Conservation (phyloP, 208 protist genomes). For the Trypanosoma melophagium region DNA sequence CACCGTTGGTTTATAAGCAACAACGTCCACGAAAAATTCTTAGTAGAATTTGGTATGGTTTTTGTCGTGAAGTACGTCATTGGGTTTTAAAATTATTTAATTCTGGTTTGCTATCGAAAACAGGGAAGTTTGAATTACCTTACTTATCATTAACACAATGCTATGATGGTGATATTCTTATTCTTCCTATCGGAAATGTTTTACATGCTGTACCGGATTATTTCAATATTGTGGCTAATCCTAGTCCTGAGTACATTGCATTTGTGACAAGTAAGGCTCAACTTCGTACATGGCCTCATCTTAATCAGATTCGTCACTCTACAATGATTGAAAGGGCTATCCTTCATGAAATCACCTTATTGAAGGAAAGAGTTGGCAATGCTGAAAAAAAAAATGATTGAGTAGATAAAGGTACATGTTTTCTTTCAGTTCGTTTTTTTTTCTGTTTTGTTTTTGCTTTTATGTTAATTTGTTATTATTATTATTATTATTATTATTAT, state of each 20-base stretch:
- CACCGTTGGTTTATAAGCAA: slow-evolving; percentile 24
- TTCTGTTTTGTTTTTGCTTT: background rate
- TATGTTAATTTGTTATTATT: background rate
- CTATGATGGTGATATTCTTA: slow-evolving; percentile 70
- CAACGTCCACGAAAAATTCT: slow-evolving; percentile 25
- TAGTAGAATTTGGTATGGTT: slow-evolving; percentile 31
- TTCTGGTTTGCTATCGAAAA: slow-evolving; percentile 40
- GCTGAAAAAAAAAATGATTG: background rate
- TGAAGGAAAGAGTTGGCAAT: slow-evolving; percentile 19
- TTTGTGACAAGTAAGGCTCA: slow-evolving; percentile 43
- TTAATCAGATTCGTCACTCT: slow-evolving; percentile 45
- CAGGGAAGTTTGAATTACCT: slow-evolving; percentile 33
- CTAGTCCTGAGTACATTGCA: slow-evolving; percentile 61
- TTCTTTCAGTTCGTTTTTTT: background rate
- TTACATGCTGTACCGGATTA: slow-evolving; percentile 59
- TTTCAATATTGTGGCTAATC: slow-evolving; percentile 64
- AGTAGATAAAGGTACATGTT: background rate
- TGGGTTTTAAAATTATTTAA: slow-evolving; percentile 46
- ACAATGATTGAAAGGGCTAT: slow-evolving; percentile 50
- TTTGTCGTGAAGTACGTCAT: slow-evolving; percentile 32
- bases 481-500: background rate
- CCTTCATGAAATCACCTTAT: slow-evolving; percentile 30
- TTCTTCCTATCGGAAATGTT: slow-evolving; percentile 57
- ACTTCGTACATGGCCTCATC: slow-evolving; percentile 62
- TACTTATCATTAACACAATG: slow-evolving; percentile 53